Evolutionary conservation across 495 filamentous ascomycete genomes (phyloP).

Genomic region (Oidiodendron maius): DNA sequence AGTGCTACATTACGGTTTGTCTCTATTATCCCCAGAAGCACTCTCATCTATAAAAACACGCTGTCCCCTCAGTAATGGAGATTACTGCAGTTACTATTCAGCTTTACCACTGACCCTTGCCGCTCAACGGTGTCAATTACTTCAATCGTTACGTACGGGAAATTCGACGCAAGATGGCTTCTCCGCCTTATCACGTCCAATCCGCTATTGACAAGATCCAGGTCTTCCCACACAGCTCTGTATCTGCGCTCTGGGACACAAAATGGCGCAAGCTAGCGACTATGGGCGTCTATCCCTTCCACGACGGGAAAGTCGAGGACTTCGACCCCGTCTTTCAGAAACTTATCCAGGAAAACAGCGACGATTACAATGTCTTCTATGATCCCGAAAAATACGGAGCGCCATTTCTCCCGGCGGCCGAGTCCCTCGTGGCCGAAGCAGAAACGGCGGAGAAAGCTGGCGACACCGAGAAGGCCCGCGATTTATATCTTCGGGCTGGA

Average conservation of each 20-base stretch:
- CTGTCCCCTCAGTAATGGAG: too few relatives aligned
- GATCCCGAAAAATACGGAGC: neutral
- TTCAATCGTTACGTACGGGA: too few relatives aligned
- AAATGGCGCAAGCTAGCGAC: neutral
- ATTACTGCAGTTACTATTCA: too few relatives aligned
- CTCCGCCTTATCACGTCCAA: too few relatives aligned
- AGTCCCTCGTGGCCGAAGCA: neutral
- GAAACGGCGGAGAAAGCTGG: neutral
- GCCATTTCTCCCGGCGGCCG: neutral
- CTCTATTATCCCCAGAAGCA: too few relatives aligned
- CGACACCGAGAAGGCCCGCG: neutral
- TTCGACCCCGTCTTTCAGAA: neutral
- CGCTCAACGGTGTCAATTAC: too few relatives aligned
- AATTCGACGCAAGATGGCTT: too few relatives aligned
- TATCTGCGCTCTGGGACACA: neutral
- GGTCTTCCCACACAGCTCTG: too few relatives aligned
- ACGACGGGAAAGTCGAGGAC: neutral
- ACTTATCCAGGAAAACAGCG: neutral
- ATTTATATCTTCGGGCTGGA: neutral
- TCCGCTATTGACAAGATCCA: too few relatives aligned
- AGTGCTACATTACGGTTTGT: too few relatives aligned
- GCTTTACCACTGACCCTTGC: too few relatives aligned
- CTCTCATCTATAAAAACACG: too few relatives aligned
- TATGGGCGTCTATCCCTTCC: neutral
- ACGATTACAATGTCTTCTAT: neutral